Conservation (phyloP, 768 basidiomycete species). For the Boletus subcaerulescens region DNA sequence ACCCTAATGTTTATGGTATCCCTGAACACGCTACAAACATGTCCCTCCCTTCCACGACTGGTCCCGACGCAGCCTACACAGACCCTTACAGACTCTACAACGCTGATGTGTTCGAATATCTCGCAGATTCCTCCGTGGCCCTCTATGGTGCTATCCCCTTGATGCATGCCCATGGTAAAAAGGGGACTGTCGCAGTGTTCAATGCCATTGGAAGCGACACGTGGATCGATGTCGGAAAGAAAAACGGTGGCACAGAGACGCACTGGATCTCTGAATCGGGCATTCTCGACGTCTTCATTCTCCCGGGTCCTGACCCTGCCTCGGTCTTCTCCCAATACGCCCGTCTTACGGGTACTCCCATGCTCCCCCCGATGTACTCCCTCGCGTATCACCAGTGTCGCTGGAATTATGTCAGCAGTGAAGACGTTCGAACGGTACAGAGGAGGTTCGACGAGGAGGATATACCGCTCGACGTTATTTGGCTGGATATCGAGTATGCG, state of each 20-base stretch:
- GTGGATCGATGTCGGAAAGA: constrained; percentile 84
- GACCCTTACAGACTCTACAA: constrained; percentile 97
- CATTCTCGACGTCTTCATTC: constrained; percentile 89
- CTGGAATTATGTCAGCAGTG: constrained; percentile 94
- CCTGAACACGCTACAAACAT: constrained; percentile 93
- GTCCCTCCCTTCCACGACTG: constrained; percentile 83
- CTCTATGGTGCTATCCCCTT: constrained; percentile 92
- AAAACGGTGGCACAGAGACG: constrained; percentile 62
- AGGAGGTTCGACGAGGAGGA: constrained; percentile 89
- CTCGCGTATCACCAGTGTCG: constrained; percentile 96
- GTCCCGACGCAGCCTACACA: constrained; percentile 68
- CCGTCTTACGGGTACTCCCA: constrained; percentile 76
- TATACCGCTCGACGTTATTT: constrained; percentile 94
- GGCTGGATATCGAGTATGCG: constrained; percentile 96
- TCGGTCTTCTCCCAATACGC: constrained; percentile 87
- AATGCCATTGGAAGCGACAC: constrained; percentile 87
- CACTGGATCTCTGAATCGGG: constrained; percentile 99
- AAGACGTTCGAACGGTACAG: constrained; percentile 84
- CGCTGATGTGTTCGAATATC: constrained; percentile 94
- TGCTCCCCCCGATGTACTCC: constrained; percentile 88
- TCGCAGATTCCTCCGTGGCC: constrained; percentile 71
- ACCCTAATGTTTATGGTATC: constrained; percentile 90
- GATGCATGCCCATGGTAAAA: constrained; percentile 87
- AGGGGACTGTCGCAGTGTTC: constrained; percentile 89
- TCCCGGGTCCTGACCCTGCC: constrained; percentile 84